Evolutionary conservation across 257 asterid genomes (phyloP).

Genomic region (Nicotiana benthamiana): DNA sequence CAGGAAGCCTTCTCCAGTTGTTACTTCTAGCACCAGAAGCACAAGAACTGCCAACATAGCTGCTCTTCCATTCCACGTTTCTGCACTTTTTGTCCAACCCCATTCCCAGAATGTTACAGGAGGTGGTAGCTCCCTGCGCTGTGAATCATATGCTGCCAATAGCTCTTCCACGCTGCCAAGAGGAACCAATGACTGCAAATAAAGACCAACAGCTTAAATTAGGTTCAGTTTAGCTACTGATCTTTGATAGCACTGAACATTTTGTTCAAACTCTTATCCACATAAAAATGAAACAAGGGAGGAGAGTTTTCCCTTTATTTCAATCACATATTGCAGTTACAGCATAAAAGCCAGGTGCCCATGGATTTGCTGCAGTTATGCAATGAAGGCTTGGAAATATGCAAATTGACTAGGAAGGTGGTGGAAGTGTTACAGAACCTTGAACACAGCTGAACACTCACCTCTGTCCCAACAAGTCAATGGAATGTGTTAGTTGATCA

Average conservation of each 20-base stretch:
- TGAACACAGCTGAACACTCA: background rate
- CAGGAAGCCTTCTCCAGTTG: constrained; percentile 91
- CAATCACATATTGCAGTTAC: background rate
- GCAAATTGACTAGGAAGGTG: background rate
- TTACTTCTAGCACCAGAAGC: constrained; percentile 76
- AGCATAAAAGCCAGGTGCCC: background rate
- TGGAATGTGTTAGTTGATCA: background rate
- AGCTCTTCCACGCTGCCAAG: constrained; percentile 97
- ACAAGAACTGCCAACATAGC: constrained; percentile 94
- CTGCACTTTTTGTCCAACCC: constrained; percentile 99
- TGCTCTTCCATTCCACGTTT: constrained; percentile 98
- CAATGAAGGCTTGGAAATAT: background rate
- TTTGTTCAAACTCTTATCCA: background rate
- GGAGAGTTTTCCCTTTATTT: background rate
- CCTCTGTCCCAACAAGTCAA: background rate
- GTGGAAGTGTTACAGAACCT: background rate
- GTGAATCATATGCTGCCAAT: constrained; percentile 91
- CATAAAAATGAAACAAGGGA: background rate
- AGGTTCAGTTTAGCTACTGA: background rate
- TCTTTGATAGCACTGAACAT: background rate
- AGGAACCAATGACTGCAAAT: constrained; percentile 85
- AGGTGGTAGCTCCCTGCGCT: constrained; percentile 91
- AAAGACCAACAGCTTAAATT: background rate
- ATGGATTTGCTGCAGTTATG: background rate
- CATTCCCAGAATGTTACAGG: constrained; percentile 94